Base-by-base conservation (phyloP, 192 early-diverging fungal genomes). In the Coemansia sp. region DNA sequence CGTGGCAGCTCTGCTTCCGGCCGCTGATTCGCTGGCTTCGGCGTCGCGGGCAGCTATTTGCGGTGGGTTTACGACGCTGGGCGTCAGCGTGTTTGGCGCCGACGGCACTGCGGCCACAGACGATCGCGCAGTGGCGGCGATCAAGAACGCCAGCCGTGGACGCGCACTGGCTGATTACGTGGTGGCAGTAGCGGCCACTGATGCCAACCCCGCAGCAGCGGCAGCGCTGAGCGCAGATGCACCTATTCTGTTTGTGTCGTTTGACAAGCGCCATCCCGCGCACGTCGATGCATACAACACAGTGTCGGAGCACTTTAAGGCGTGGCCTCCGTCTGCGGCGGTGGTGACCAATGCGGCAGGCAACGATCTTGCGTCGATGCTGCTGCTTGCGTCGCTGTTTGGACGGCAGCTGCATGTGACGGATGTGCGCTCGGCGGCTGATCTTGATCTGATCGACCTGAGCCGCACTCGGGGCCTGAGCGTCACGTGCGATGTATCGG, bases 401-500 rank as follows among this genome's bases (percentile, higher is more conserved):
- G 83, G 85, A 65, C 86, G 93, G 48, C 65, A 89, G n/a, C 78
- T 99, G 32, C 97, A 99, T 82, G 83, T 97, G 39, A 92, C 97
- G 32, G 86, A 90, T 50, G 89, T 99, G 15, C 82, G 81, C 27
- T 85, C 85, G 38, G 76, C 81, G 32, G 90, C 91, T 24, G 97
- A 99, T 61, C 83, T 99, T 54, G 86, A 83, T 9, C 84, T 99
- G 62, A 92, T 99, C 50, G 79, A 81, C 15, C 86, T 96, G 65
- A 87, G 85, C 65, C 96, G 95, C 78, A 86, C 93, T 27, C 92
- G 92, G 57, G 94, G 92, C 8, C 76, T 94, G 11, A 64, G 77
- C 24, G 92, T 96, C 47, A 95, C 94, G 5, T 99, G 95, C 82
- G 97, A 98, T 72, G 93, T 96, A n/a, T 85, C 88, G 15, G 88